phyloP scores from a whole-genome alignment of 1,284 basidiomycete genomes.

The Vanrija sp. region DNA sequence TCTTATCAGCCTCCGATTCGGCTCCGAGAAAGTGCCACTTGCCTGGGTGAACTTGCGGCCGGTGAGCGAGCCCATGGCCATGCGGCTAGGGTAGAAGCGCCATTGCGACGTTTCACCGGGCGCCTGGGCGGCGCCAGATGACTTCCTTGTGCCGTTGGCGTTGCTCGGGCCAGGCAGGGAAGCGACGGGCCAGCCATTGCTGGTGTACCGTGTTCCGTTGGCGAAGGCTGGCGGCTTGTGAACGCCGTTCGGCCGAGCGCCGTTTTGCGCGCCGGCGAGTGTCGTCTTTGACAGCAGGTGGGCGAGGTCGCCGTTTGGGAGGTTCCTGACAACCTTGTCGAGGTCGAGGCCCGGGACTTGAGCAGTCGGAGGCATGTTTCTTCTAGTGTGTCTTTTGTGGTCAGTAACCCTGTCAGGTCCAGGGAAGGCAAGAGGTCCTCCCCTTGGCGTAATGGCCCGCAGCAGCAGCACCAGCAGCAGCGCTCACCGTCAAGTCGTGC shows the following conservation, averaged over 20 bases:
- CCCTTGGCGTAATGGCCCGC: too few species aligned
- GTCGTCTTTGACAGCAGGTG: neutral
- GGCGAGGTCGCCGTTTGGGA: too few species aligned
- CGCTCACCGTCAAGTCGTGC: too few species aligned
- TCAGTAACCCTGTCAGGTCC: too few species aligned
- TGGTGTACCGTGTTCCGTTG: too few species aligned
- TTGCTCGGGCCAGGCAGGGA: neutral
- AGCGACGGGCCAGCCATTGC: too few species aligned
- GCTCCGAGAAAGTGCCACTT: neutral
- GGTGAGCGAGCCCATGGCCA: slow-evolving; percentile 2
- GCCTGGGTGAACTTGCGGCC: neutral
- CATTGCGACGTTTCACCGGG: neutral
- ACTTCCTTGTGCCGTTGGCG: neutral
- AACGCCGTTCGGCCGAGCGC: neutral
- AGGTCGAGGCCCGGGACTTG: too few species aligned
- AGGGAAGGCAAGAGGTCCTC: too few species aligned
- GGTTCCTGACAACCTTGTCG: too few species aligned
- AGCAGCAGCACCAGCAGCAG: too few species aligned
- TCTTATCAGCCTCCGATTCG: neutral
- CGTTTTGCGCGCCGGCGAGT: neutral
- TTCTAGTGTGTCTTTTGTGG: too few species aligned
- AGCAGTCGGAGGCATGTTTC: too few species aligned
- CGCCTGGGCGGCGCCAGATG: neutral
- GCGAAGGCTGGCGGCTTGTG: neutral
- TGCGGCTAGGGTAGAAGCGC: slow-evolving; percentile 3